Conservation (phyloP, 805 yeast genomes). For the Candida methanosorbosa region DNA sequence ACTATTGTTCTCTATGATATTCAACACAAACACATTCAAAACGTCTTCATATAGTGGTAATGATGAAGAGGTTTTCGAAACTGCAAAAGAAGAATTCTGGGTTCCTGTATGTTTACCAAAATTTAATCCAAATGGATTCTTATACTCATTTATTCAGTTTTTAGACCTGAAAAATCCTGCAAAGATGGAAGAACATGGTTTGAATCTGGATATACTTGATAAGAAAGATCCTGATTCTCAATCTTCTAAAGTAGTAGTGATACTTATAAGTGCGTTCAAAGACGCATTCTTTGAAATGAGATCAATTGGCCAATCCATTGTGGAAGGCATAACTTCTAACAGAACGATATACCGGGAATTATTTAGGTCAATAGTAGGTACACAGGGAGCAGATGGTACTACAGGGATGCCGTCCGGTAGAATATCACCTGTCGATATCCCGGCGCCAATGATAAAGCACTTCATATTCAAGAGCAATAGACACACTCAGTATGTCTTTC, state of each 20-base stretch:
- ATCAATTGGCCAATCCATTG: constrained; percentile 44
- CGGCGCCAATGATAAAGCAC: constrained; percentile 58
- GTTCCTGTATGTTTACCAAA: constrained; percentile 87
- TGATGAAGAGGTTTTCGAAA: constrained; percentile 9
- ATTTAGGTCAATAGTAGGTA: constrained; percentile 18
- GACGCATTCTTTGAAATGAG: constrained; percentile 74
- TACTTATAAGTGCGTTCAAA: constrained; percentile 59
- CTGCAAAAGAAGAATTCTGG: constrained; percentile 72
- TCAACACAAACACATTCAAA: constrained; percentile 43
- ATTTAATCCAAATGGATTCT: constrained; percentile 81
- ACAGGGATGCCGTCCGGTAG: constrained; percentile 26
- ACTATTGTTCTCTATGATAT: constrained; percentile 61
- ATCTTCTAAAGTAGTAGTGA: constrained; percentile 28
- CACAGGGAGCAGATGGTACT: constrained; percentile 19
- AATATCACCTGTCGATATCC: constrained; percentile 40
- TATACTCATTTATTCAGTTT: constrained; percentile 71
- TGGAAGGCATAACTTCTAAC: constrained; percentile 30
- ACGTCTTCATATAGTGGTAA: constrained; percentile 24
- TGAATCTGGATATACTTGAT: constrained; percentile 13
- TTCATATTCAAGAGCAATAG: constrained; percentile 70
- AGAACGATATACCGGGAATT: constrained; percentile 24
- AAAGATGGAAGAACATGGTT: constrained; percentile 19
- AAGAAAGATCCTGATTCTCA: constrained; percentile 6
- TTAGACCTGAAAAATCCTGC: constrained; percentile 29
- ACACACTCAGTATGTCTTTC: constrained; percentile 51